Evolutionary conservation across 768 basidiomycete genomes (phyloP), one percentile per base, ranked within the genome.

Genomic region (Candolleomyces aberdarensis): DNA sequence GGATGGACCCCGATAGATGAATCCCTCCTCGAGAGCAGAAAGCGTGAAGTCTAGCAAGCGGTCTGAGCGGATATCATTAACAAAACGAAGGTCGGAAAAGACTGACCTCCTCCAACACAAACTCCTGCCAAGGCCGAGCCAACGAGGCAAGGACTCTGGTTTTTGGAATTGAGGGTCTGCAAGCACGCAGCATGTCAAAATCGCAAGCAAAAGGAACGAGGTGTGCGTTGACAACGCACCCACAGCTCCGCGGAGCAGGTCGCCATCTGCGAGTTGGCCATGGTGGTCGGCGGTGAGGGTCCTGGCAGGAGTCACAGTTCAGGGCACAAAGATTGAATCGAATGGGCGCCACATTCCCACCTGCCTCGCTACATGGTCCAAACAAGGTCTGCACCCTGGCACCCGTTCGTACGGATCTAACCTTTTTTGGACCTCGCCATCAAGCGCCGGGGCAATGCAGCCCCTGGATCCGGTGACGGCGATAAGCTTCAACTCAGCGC

Each of bases 111-210:
- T 49, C 67, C 69, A 26, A 72, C 69, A 66, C 81, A 83, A 9
- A 72, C 78, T 3, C 74, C 77, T 56, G 73, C 77, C 0, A 81
- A 69, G 40, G 71, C 72, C n/a, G 75, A 67, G 8, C 78, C 76
- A 39, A 83, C 73, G n/a, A 72, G 63, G 61, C 82, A 84, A 39
- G 82, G 82, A 63, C 69, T 78, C 59, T 81, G 78, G 0, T 60
- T 52, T 0, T 69, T 49, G 0, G 75, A 72, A 64, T 80, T 84
- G 64, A 65, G 76, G 20, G 74, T 65, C 83, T 83, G 56, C 40
- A 52, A 17, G 22, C 26, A 26, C 26, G 26, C 26, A 26, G 26
- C 3, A 26, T 26, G 26, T 26, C 26, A 26, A 3, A 26, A 26
- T 49, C n/a, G 15, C 11, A 32, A 44, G 8, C 15, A 48, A 8